These are phyloP conservation scores for Diutina neorugosa DNA, from an alignment of 1,139 yeast species.

Conservation along the genomic window DNA sequence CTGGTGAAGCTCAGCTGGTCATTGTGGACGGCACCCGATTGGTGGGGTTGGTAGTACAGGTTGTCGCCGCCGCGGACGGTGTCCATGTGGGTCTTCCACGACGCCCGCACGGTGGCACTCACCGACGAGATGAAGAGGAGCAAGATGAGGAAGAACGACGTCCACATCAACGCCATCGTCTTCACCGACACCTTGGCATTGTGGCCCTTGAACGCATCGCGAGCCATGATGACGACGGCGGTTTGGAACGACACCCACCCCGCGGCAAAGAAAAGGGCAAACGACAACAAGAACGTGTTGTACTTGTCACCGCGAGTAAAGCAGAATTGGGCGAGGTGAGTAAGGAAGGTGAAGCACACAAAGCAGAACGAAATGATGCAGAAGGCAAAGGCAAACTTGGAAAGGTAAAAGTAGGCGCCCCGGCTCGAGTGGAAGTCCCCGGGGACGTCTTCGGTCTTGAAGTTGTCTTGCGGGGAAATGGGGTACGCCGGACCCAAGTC, in stretches of 20 bases:
- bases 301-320: slow-evolving; percentile 43
- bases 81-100: slow-evolving; percentile 33
- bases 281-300: slow-evolving; percentile 36
- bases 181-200: slow-evolving; percentile 42
- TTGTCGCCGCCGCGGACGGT: slow-evolving; percentile 18
- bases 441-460: slow-evolving; percentile 43
- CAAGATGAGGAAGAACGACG: slow-evolving; percentile 43
- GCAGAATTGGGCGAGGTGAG: slow-evolving; percentile 31
- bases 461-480: slow-evolving; percentile 62
- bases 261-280: slow-evolving; percentile 43
- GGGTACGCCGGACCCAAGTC: slow-evolving; percentile 45
- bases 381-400: slow-evolving; percentile 61
- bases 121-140: slow-evolving; percentile 45
- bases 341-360: slow-evolving; percentile 35
- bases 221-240: slow-evolving; percentile 56
- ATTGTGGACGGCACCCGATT: slow-evolving; percentile 12
- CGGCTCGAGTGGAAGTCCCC: slow-evolving; percentile 40
- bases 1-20: slow-evolving; percentile 39
- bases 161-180: slow-evolving; percentile 54
- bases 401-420: slow-evolving; percentile 51
- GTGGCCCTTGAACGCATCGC: slow-evolving; percentile 42
- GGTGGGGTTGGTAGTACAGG: slow-evolving; percentile 10
- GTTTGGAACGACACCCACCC: slow-evolving; percentile 58
- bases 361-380: slow-evolving; percentile 51
- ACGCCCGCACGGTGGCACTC: slow-evolving; percentile 35